Conservation (phyloP, 2,329 filamentous ascomycete genomes). For the Gyromitra esculenta region DNA sequence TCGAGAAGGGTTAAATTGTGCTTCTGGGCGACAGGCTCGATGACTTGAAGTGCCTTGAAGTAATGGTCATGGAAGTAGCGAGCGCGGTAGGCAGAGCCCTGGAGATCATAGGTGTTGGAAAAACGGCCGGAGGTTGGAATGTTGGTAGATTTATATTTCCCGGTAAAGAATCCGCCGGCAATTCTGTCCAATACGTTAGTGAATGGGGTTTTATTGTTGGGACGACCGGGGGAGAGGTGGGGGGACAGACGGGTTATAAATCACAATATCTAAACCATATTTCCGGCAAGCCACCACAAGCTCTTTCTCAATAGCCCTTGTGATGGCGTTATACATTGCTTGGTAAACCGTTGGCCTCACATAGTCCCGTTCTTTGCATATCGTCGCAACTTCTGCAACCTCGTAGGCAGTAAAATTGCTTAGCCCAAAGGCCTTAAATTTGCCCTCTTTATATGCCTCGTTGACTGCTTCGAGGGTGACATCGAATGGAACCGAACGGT, state of each 20-base stretch:
- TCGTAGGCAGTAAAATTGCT: constrained; percentile 89
- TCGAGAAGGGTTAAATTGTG: constrained; percentile 76
- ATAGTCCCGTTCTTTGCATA: constrained; percentile 78
- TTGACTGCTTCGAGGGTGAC: constrained; percentile 82
- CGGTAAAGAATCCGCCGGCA: constrained; percentile 82
- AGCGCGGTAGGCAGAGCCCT: constrained; percentile 70
- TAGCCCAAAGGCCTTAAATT: constrained; percentile 83
- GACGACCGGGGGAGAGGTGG: constrained; percentile 64
- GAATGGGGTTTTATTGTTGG: not conserved
- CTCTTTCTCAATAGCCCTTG: constrained; percentile 78
- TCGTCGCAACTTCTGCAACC: constrained; percentile 84
- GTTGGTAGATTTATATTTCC: constrained; percentile 77
- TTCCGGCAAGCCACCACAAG: constrained; percentile 78
- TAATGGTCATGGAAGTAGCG: constrained; percentile 77
- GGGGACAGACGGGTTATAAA: constrained; percentile 83
- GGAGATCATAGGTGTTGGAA: constrained; percentile 64
- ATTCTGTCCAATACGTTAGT: constrained; percentile 59
- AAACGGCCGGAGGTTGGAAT: constrained; percentile 75
- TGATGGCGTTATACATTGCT: constrained; percentile 87
- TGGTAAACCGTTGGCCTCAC: constrained; percentile 88
- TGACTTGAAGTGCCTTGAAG: constrained; percentile 73
- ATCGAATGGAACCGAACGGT: constrained; percentile 76
- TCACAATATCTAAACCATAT: constrained; percentile 80
- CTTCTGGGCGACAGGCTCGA: constrained; percentile 75
- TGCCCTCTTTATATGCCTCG: constrained; percentile 84